A percentile compares a stretch with the other conserved stretches of the same genome.
These are phyloP conservation scores for Neopestalotiopsis sp. DNA, from an alignment of 2,329 filamentous ascomycete genomes.

Conservation along the genomic window DNA sequence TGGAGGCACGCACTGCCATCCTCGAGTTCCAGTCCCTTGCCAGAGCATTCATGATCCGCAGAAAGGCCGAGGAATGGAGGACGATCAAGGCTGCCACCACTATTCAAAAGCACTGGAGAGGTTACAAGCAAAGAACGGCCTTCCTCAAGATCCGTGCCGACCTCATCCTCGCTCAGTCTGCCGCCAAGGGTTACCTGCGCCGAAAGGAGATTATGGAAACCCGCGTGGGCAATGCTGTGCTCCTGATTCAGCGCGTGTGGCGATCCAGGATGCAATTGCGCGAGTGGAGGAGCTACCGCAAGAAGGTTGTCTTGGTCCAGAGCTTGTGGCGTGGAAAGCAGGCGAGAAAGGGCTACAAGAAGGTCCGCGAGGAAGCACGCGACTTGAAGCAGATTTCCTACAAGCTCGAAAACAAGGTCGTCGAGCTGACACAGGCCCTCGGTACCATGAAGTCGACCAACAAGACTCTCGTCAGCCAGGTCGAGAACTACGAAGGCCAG, in stretches of 20 bases:
- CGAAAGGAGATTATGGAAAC: slow-evolving; percentile 94
- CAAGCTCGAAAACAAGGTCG: slow-evolving; percentile 99
- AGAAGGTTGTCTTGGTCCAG: slow-evolving; percentile 88
- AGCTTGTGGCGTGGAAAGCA: slow-evolving; percentile 87
- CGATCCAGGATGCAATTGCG: slow-evolving; percentile 79
- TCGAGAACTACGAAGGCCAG: slow-evolving; percentile 95
- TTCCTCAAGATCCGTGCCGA: slow-evolving; percentile 82
- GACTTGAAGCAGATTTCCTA: slow-evolving; percentile 99
- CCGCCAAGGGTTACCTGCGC: slow-evolving; percentile 89
- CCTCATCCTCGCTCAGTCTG: slow-evolving; percentile 85
- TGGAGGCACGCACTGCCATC: slow-evolving; percentile 84
- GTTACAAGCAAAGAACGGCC: slow-evolving; percentile 83
- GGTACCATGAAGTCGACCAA: slow-evolving; percentile 94
- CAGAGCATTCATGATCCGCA: slow-evolving; percentile 79
- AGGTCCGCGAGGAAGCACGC: slow-evolving; percentile 89
- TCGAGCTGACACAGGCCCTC: slow-evolving; percentile 93
- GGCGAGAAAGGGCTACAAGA: slow-evolving; percentile 87
- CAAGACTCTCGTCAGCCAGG: slow-evolving; percentile 83
- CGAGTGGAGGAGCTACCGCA: slow-evolving; percentile 86
- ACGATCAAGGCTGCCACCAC: slow-evolving; percentile 87
- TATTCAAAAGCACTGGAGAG: slow-evolving; percentile 94
- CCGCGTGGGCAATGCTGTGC: slow-evolving; percentile 87
- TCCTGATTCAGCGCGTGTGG: slow-evolving; percentile 91
- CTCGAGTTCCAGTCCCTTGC: slow-evolving; percentile 79
- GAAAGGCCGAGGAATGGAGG: slow-evolving; percentile 79